Conservation (phyloP, 306 rosid species). For the Lablab purpureus region DNA sequence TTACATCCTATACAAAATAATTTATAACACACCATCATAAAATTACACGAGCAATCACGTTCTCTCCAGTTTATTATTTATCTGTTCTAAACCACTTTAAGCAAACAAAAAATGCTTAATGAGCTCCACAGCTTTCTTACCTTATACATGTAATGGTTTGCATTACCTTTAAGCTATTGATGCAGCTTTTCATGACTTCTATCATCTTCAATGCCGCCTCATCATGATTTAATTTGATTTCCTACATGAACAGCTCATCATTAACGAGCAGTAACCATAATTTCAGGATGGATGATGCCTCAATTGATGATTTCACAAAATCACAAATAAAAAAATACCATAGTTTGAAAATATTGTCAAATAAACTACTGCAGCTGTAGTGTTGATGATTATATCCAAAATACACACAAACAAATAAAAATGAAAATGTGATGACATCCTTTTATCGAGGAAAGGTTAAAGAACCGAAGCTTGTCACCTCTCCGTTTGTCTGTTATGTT, state of each 20-base stretch:
- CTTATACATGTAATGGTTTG: conserved; percentile 22
- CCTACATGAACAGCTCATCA: conserved; percentile 36
- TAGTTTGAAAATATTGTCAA: conserved; percentile 20
- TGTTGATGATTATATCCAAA: background rate
- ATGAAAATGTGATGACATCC: background rate
- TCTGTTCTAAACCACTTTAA: conserved; percentile 33
- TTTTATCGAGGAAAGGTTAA: conserved; percentile 17
- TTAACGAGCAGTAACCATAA: conserved; percentile 27
- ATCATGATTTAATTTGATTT: conserved; percentile 10
- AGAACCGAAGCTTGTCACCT: conserved; percentile 1
- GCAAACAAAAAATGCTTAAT: conserved; percentile 33
- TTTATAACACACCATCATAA: conserved; percentile 32
- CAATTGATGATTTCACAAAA: conserved; percentile 25
- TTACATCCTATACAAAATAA: conserved; percentile 14
- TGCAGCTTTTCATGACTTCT: conserved; percentile 41
- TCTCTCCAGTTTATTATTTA: conserved; percentile 12
- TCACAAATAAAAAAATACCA: conserved; percentile 7
- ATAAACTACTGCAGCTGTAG: conserved; percentile 8
- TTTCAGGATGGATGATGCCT: background rate
- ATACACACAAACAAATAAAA: background rate
- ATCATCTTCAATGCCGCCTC: conserved; percentile 19
- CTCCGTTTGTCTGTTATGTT: conserved; percentile 24
- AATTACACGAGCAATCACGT: conserved; percentile 33
- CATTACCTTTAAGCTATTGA: conserved; percentile 20
- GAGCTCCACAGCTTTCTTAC: background rate